These are phyloP conservation scores for Parmelia sp. DNA, from an alignment of 495 filamentous ascomycete species.

Conservation along the genomic window DNA sequence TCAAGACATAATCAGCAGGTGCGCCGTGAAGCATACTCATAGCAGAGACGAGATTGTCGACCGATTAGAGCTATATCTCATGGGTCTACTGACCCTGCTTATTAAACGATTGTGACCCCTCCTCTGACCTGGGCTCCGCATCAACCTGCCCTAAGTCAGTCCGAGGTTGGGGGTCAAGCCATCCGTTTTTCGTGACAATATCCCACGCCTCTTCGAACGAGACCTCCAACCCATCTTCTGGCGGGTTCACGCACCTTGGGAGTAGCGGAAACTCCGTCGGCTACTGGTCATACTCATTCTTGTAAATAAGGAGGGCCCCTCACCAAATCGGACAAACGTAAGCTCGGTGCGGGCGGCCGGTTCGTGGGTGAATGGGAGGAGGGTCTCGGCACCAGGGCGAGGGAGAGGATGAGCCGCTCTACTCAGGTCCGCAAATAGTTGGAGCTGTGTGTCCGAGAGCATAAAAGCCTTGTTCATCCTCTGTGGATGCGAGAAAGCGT, in stretches of 20 bases:
- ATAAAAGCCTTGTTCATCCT: neutral
- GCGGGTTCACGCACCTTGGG: neutral
- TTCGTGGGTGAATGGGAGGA: neutral
- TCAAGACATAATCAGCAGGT: too few relatives aligned
- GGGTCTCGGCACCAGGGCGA: neutral
- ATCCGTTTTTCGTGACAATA: neutral
- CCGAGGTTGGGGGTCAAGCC: too few relatives aligned
- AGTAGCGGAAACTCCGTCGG: neutral
- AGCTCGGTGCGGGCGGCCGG: neutral
- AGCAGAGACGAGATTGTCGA: too few relatives aligned
- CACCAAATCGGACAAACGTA: neutral
- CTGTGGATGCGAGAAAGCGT: neutral
- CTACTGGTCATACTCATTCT: neutral
- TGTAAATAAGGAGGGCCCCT: neutral
- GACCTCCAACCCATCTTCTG: neutral
- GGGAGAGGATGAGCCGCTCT: neutral
- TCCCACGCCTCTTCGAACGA: neutral
- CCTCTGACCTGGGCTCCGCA: too few relatives aligned
- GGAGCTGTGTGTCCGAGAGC: neutral
- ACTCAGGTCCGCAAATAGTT: neutral
- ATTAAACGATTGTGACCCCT: too few relatives aligned
- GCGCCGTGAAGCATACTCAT: too few relatives aligned
- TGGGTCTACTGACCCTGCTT: too few relatives aligned
- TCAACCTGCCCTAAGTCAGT: too few relatives aligned
- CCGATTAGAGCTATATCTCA: too few relatives aligned